phyloP scores from a whole-genome alignment of 1,139 yeast genomes.

The Kodamaea plutei region DNA sequence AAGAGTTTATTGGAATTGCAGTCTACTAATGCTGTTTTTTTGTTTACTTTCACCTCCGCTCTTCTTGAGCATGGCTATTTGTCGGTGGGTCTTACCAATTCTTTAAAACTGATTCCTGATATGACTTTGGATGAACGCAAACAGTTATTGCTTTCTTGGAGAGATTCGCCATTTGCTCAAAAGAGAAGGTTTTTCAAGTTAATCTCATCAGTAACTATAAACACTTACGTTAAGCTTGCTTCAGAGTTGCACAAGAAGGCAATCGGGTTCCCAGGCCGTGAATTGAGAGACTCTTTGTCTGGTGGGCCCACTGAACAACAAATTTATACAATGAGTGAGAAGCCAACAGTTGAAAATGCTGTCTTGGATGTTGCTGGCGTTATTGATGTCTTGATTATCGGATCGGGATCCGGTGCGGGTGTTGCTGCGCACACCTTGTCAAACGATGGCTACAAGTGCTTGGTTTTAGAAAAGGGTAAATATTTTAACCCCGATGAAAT shows the following conservation, averaged over 20 bases:
- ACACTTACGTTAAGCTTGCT: constrained; percentile 22
- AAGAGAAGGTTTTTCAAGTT: constrained; percentile 29
- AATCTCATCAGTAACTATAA: constrained; percentile 20
- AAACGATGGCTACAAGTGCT: constrained; percentile 39
- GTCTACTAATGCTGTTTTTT: constrained; percentile 15
- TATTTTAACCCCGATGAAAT: constrained; percentile 39
- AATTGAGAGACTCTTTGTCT: constrained; percentile 25
- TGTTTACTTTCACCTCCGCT: constrained; percentile 24
- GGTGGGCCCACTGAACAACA: constrained; percentile 24
- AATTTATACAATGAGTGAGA: constrained; percentile 28
- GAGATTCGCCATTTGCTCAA: constrained; percentile 30
- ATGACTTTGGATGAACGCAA: constrained; percentile 33
- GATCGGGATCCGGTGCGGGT: constrained; percentile 59
- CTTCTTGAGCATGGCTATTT: constrained; percentile 29
- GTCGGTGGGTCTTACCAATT: constrained; percentile 35
- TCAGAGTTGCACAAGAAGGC: constrained; percentile 33
- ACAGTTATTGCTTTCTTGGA: constrained; percentile 32
- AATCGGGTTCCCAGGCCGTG: constrained; percentile 33
- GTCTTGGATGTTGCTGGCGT: constrained; percentile 35
- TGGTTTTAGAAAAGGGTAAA: constrained; percentile 53
- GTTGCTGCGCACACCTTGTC: constrained; percentile 51
- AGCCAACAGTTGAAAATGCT: constrained; percentile 27
- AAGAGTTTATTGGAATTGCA: constrained; percentile 4
- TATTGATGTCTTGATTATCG: constrained; percentile 45
- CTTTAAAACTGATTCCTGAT: constrained; percentile 32